Conservation (phyloP, 2,329 filamentous ascomycete genomes). For the Xylaria sp. region DNA sequence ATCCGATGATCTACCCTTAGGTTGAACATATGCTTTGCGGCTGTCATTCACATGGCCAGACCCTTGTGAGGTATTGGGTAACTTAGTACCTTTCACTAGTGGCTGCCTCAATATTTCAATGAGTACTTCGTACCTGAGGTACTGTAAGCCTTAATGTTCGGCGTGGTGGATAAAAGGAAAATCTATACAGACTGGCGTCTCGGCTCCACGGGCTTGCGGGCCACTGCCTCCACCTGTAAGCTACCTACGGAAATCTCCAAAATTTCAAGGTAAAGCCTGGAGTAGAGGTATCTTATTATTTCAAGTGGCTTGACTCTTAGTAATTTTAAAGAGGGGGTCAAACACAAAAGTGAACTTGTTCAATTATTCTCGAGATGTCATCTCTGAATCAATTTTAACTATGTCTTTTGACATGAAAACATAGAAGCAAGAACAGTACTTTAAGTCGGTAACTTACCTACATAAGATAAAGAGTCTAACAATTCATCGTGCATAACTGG, state of each 20-base stretch:
- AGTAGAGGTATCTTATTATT: neutral
- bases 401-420: neutral
- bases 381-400: neutral
- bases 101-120: neutral
- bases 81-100: neutral
- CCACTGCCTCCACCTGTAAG: conserved; percentile 9
- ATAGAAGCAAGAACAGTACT: neutral
- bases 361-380: neutral
- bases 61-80: neutral
- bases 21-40: no score
- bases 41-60: neutral
- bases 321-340: no score
- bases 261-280: neutral
- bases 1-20: neutral
- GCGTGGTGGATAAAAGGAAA: neutral
- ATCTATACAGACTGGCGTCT: conserved; percentile 16
- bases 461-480: conserved; percentile 10
- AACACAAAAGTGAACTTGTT: neutral
- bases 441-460: conserved; percentile 1
- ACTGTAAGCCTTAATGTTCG: neutral
- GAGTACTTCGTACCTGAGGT: neutral
- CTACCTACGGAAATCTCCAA: conserved; percentile 5
- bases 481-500: conserved; percentile 36
- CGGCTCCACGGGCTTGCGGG: conserved; percentile 21
- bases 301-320: no score